Evolutionary conservation across 2,329 filamentous ascomycete genomes (phyloP), one percentile per base, ranked within the genome.

Genomic region (Aureobasidium lini): DNA sequence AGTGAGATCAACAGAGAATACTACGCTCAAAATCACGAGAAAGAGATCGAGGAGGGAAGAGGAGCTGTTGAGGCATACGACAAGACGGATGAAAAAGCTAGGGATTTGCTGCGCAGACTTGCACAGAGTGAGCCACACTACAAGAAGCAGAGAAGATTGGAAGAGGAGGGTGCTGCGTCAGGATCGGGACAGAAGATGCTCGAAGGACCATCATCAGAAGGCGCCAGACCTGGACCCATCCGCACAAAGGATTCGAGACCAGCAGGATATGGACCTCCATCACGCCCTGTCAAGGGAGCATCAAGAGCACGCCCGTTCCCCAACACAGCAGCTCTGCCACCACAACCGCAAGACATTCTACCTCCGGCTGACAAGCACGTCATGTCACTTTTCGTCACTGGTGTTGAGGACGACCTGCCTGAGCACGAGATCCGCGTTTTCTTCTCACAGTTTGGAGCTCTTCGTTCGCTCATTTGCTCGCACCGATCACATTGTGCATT

Each of bases 401-500:
- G 94, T 8, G 85, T 99, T 2, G 94, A 99, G 73, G 94, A 99
- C 70, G 94, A 99, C 68, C 79, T 99, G 6, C 92, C 93, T 2
- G 94, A 99, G 73, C 86, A 92, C 74, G 91, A 92, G 68, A 80
- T 99, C 29, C 88, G 94, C 49, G 87, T 90, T 2, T 94, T 95
- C 73, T 99, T 99, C 77, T 85, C 90, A 62, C 83, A 84, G 16
- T 91, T 92, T 67, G 94, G 94, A 63, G 90, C 93, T 69, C 86
- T 99, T 62, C 89, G 94, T 67, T 96, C 91, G 29, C 77, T 99
- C 15, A 87, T 99, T 39, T 97, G 94, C 74, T 96, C 92, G 6
- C 94, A 99, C 76, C 91, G 95, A 77, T 93, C 93, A 15, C 94
- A 97, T 70, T 97, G 92, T 72, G 94, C 94, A 1, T 99, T 97